Evolutionary conservation across 2,329 filamentous ascomycete genomes (phyloP).

Genomic region (Gyromitra esculenta): DNA sequence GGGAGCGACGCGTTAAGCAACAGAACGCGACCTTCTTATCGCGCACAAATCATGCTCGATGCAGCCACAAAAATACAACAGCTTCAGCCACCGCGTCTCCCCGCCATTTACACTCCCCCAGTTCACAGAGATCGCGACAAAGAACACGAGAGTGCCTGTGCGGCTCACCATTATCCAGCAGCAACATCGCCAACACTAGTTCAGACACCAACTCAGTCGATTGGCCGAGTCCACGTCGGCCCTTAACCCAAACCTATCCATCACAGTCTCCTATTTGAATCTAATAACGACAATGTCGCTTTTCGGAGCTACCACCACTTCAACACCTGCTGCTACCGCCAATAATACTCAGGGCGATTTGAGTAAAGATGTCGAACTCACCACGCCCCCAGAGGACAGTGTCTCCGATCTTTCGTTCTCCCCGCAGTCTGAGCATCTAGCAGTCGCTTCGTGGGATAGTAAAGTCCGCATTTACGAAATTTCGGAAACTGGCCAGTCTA

Average conservation of each 20-base stretch:
- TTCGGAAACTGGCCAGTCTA: constrained; percentile 76
- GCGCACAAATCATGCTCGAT: constrained; percentile 28
- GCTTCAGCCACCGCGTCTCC: constrained; percentile 15
- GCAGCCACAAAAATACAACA: constrained; percentile 3
- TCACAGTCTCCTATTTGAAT: background rate
- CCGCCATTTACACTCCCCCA: constrained; percentile 25
- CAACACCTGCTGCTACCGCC: constrained; percentile 64
- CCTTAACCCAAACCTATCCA: background rate
- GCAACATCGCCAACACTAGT: background rate
- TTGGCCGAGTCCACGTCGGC: constrained; percentile 6
- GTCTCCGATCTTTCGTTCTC: constrained; percentile 89
- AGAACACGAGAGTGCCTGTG: constrained; percentile 31
- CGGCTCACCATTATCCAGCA: constrained; percentile 9
- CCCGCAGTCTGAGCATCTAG: constrained; percentile 79
- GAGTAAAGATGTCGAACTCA: constrained; percentile 84
- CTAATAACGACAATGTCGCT: constrained; percentile 59
- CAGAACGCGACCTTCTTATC: constrained; percentile 16
- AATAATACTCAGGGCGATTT: constrained; percentile 87
- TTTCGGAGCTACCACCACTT: constrained; percentile 64
- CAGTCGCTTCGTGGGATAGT: constrained; percentile 95
- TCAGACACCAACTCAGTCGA: background rate
- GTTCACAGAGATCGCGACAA: constrained; percentile 16
- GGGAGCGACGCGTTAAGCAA: constrained; percentile 42
- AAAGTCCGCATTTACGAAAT: constrained; percentile 98
- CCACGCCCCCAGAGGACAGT: constrained; percentile 83